Evolutionary conservation across 345 rosid genomes (phyloP), one percentile per base, ranked within the genome.

Genomic region (Heritiera fomes): DNA sequence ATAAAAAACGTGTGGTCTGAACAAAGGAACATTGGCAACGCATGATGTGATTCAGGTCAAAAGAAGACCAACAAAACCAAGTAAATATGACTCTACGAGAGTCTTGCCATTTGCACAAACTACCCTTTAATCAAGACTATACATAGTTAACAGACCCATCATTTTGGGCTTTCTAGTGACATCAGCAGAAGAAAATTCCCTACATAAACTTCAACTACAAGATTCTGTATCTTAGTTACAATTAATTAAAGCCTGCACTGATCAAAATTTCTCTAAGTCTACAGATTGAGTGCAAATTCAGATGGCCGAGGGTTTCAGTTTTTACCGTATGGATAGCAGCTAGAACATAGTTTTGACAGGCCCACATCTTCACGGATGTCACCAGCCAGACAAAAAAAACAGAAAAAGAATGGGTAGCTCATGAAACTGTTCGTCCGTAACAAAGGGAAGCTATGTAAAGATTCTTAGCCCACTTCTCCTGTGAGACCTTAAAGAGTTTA

Each of bases 391-490:
- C 38, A 1, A 34, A 34, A 34, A 74, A 72, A 17, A 23, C 28
- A 23, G 28, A 23, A 72, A 71, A 76, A 4, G 49, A 52, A 64
- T 11, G 9, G 62, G 30, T 12, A 45, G 40, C 78, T 90, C 89
- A 95, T 49, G 97, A 93, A 49, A 92, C 97, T 7, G 99, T 95
- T 66, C 98, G 87, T 62, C 99, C 99, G 9, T 85, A 93, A 81
- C 97, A 95, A 69, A 95, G 71, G 5, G 97, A 92, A 28, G 99
- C 94, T 41, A 95, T 81, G 83, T 93, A 95, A 77, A 95, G 90
- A 89, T 92, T 95, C 78, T 88, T 95, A 0, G 84, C 88, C 99
- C 99, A 95, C 80, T 93, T 95, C 40, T 91, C 99, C 98, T 95
- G 97, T 84, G 87, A 60, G 70, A 71, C 56, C 45, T 52, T 65